Base-by-base conservation (phyloP, 2,329 filamentous ascomycete species). In the Pseudocercospora cruenta region DNA sequence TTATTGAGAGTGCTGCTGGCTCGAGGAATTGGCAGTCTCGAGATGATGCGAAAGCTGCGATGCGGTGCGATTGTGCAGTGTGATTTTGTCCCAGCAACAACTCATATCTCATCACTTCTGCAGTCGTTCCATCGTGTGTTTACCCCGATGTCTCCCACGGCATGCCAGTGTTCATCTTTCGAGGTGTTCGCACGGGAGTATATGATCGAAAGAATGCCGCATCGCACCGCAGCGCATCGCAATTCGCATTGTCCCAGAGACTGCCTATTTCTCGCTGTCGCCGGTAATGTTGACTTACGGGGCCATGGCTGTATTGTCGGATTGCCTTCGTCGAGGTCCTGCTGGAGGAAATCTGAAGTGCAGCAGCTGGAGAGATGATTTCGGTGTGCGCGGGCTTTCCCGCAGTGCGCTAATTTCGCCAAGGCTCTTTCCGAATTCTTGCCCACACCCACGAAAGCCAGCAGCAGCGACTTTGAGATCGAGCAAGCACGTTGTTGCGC, bases 281-380 rank as follows among this genome's bases (percentile, higher is more conserved):
- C 19, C 9, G 24, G 4, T 49, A 51, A 21, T 66, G 39, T 39
- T 62, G 59, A 72, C 70, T 67, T 71, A 72, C 70, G 70, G 70
- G 53, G 70, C 70, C 70, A 72, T 72, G 67, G 65, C 24, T 64
- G 69, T 72, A 60, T 63, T 69, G 68, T 67, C 64, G 67, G 21
- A n/a, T 12, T 58, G 55, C 55, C 55, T 58, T 36, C 55, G 31
- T 19, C 55, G 55, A 58, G 55, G 55, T 58, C 55, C 33, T 36
- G 31, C 21, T 1, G 55, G 12, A 24, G 19, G 8, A 24, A 58
- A 22, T 14, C n/a, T 24, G 3, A 58, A 39, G 22, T 21, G 31
- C 21, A 14, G 21, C 22, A 28, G 24, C 28, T 43, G 55, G 55
- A 39, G 28, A 24, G 36, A 10, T 36, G 55, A 36, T 39, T 39